These are phyloP conservation scores for Pulveroboletus sp. DNA, from an alignment of 768 basidiomycete species.

Conservation along the genomic window DNA sequence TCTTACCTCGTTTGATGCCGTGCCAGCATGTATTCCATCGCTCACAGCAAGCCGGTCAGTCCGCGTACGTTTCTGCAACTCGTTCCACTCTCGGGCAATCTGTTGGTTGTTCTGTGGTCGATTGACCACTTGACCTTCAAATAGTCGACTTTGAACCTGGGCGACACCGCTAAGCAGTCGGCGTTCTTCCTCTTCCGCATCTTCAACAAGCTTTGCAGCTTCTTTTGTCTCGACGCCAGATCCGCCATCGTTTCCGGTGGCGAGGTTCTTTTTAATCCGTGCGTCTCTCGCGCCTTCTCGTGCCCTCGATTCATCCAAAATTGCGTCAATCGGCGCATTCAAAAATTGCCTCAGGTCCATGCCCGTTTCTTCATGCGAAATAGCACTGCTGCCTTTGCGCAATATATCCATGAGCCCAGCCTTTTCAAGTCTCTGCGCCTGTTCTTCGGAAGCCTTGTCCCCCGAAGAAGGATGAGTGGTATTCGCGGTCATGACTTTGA, in stretches of 20 bases:
- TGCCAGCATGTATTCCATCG: constrained; percentile 32
- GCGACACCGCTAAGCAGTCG: constrained; percentile 51
- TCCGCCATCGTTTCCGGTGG: constrained; percentile 3
- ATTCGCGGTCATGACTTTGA: constrained; percentile 56
- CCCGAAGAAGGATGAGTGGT: constrained; percentile 12
- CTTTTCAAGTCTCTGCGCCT: constrained; percentile 31
- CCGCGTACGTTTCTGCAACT: constrained; percentile 42
- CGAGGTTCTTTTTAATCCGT: constrained; percentile 41
- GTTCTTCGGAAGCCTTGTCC: constrained; percentile 20
- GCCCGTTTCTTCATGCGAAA: constrained; percentile 37
- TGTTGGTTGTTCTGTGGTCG: constrained; percentile 35
- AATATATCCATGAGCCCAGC: constrained; percentile 53
- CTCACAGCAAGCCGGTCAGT: constrained; percentile 36
- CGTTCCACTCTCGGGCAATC: constrained; percentile 44
- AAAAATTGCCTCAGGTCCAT: constrained; percentile 42
- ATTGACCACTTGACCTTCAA: constrained; percentile 46
- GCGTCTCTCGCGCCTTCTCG: constrained; percentile 41
- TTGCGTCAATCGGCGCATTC: constrained; percentile 38
- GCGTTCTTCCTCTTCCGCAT: constrained; percentile 52
- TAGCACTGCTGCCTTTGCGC: constrained; percentile 53
- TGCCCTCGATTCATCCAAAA: constrained; percentile 42
- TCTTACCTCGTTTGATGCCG: constrained; percentile 29
- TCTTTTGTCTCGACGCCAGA: constrained; percentile 16
- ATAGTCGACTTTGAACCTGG: constrained; percentile 52
- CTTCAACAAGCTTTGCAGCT: constrained; percentile 29